Base-by-base conservation (phyloP, 768 basidiomycete species). In the Thelephora ganbajun region DNA sequence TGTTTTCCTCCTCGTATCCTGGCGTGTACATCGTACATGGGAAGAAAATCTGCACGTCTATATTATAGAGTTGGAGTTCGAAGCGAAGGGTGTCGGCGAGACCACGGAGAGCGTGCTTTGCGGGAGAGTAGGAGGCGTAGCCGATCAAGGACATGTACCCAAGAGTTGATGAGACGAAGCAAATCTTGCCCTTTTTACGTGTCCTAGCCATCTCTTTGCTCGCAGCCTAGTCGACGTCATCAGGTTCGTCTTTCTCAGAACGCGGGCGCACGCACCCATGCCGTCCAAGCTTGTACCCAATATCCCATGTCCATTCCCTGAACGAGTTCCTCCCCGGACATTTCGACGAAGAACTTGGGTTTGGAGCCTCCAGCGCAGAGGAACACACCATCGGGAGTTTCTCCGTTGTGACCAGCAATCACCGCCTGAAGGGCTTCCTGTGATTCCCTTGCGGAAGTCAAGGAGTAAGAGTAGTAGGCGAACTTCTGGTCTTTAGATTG, bases 71-170 rank as follows among this genome's bases (percentile, higher is more conserved):
- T 51, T 79, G 65, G 44, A 89, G 66, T 57, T 94, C 92, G 20
- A 78, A 82, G 6, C 83, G 80, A 12, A 96, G 70, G 0, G 81
- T 73, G 50, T 96, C 92, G 12, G 86, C 87, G 0, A 96, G 75
- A 89, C 90, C 90, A 64, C 88, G 67, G 5, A 94, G 60, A 6
- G 92, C 92, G 55, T 85, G 83, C 59, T 94, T 94, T 9, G 78
- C 82, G 0, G 90, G 87, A 0, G 84, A 68, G 61, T 94, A 94
- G 1, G 78, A 74, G 1, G 81, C 69, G 55, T 80, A 94, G 0
- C 92, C 91, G 2, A 84, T 64, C 47, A 91, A 75, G 2, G 76
- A 72, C 68, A 89, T 80, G 55, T 79, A 79, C 1, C 79, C 84
- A 11, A 91, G 63, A 5, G 79, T 76, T 0, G 85, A 89, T 1